Evolutionary conservation across 2,329 filamentous ascomycete genomes (phyloP), one percentile per base, ranked within the genome.

Genomic region (Xylariaceae sp.): DNA sequence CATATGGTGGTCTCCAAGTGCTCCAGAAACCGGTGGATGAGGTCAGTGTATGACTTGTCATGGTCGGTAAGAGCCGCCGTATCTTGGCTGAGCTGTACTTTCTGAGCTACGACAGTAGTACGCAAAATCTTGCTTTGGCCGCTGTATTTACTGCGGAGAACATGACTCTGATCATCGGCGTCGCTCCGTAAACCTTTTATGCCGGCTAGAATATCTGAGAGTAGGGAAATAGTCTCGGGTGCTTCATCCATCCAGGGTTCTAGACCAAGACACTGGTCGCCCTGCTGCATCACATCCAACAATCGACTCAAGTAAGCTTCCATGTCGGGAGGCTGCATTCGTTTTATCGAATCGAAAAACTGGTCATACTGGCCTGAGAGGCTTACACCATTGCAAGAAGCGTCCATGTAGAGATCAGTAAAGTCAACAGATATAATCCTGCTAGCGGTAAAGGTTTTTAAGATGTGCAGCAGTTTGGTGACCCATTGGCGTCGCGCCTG

Each of bases 81-180:
- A 70, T 92, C 87, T 61, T 86, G 89, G 74, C 88, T 91, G 36
- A 95, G 79, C 67, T 92, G 87, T 16, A 95, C 90, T 69, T 90
- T 90, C 69, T 94, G 90, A 14, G 90, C 90, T 47, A 94, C 86
- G 28, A 94, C 85, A 0, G 91, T 94, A 1, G 90, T 91, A 40
- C 91, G 82, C 36, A 91, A 75, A 39, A 89, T 86, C 62, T 86
- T 87, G 74, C 83, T 84, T 62, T 88, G 87, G 9, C 88, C 82
- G 65, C 88, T 88, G 72, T 95, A 90, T 70, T 88, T 88, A 74
- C 88, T 96, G 60, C 87, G 86, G 26, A 96, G 79, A 3, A 79
- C 74, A 33, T 76, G 78, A 8, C 79, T 75, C 3, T 76, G 69
- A 40, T 76, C 72, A 41, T 79, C 71, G 14, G 83, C 78, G 39